Base-by-base conservation (phyloP, 306 rosid genomes). In the Citrullus amarus region DNA sequence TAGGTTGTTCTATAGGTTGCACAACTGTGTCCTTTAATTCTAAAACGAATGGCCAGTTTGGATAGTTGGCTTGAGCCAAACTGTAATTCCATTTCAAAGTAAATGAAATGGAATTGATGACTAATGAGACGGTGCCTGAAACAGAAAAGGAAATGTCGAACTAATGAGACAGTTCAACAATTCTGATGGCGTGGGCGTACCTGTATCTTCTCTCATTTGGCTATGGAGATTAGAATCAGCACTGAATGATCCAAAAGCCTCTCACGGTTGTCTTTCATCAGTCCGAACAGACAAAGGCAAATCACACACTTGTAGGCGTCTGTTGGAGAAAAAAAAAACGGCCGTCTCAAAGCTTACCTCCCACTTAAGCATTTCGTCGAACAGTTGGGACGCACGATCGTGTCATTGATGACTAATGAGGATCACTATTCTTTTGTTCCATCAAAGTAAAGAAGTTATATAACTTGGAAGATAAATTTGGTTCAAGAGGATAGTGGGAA, bases 331-430 rank as follows among this genome's bases (percentile, higher is more conserved):
- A 36, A 4, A 0, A 4, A 36, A 36, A 48, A 32, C 2, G 5
- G 70, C 14, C 70, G 1, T 63, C 70, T 14, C 70, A 32, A 63
- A 63, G 70, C 48, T 34, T 65, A 68, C 54, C 22, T 70, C 39
- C 76, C 57, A 70, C 39, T 14, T 70, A 70, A 25, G 76, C 34
- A 70, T 70, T 70, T 70, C 76, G 39, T 70, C 76, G 39, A 70
- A 70, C 22, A 70, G 12, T 48, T 70, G 76, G 22, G 13, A 46
- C 20, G 76, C 39, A 70, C 76, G 34, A 70, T 22, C n/a, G 8
- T 8, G 2, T 43, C 46, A 43, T 43, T 43, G 46, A 1, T 43
- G 46, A 2, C 12, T 44, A 44, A 9, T 44, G 39, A 36, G 39
- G 39, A 36, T 36, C 39, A 36, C 6, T 5, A 36, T 36, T 36